Evolutionary conservation across 805 yeast species (phyloP), one percentile per base, ranked within the genome.

Genomic region (Kluyveromyces lactis): DNA sequence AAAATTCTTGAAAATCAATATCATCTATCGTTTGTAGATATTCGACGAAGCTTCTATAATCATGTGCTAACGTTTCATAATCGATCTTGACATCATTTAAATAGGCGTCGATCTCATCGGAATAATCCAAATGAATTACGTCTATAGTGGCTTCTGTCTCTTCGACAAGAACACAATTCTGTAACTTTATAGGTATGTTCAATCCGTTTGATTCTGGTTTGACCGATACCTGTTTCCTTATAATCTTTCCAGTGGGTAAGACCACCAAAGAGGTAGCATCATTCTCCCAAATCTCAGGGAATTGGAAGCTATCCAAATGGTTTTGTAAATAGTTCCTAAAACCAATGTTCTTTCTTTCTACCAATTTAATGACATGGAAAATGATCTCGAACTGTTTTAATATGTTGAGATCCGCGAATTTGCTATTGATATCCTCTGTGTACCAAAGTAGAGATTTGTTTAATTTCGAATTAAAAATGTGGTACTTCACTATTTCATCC

Each of bases 101-200:
- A 42, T 58, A 61, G n/a, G 48, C 39, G 16, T 57, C 55, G 19
- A 61, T 53, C 8, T 55, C 60, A 23, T 52, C 41, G 11, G 59
- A 51, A 36, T 56, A 54, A 33, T 59, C 60, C 18, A 55, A 33
- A 36, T 56, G 59, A 4, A 52, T 45, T 24, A 60, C 43, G 18
- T 57, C 59, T 13, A 45, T 37, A 8, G 42, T 33, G 18, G 40
- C 27, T 9, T 48, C 47, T 30, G 49, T 49, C 31, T 46, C 47
- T 31, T 49, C 46, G 21, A 42, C 48, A 9, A 59, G 43, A 2
- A 59, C 48, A 42, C 64, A 56, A 38, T 59, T 56, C 23, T 42
- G 36, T 34, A 59, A 45, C 33, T 55, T 56, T 8, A 58, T 42
- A 4, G 64, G 62, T 11, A 58, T 42, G 11, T 42, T 41, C 21